A percentile compares a stretch with the other conserved stretches of the same genome.
Evolutionary conservation across 352 stramenopile genomes (phyloP).

Genomic region (Pythium rhizo-oryzae): DNA sequence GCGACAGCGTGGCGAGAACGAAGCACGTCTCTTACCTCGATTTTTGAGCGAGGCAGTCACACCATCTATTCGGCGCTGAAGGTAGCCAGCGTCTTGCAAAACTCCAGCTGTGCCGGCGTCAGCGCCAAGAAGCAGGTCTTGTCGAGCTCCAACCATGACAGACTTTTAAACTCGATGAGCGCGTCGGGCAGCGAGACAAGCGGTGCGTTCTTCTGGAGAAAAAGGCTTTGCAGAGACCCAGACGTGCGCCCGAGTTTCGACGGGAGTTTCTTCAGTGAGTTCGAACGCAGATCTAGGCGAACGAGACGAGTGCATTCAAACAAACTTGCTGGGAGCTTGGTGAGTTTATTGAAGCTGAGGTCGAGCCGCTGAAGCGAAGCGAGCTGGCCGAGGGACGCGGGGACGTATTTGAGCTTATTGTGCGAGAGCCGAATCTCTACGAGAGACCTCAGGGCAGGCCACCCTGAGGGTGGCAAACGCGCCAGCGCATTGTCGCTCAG

Average conservation of each 20-base stretch:
- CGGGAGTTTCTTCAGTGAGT: slow-evolving; percentile 39
- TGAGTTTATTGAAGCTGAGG: slow-evolving; percentile 48
- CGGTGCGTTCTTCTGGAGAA: slow-evolving; percentile 40
- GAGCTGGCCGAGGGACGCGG: slow-evolving; percentile 29
- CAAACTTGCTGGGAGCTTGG: slow-evolving; percentile 30
- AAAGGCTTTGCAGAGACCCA: slow-evolving; percentile 32
- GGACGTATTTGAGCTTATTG: slow-evolving; percentile 46
- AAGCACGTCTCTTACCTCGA: neutral
- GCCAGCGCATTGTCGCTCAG: slow-evolving; percentile 48
- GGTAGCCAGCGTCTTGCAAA: slow-evolving; percentile 36
- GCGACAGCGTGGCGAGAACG: slow-evolving; percentile 1
- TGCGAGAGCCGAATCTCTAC: slow-evolving; percentile 46
- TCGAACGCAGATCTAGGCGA: slow-evolving; percentile 40
- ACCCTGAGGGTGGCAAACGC: slow-evolving; percentile 34
- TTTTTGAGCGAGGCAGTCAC: slow-evolving; percentile 2
- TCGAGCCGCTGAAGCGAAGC: slow-evolving; percentile 42
- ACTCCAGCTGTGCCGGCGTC: slow-evolving; percentile 34
- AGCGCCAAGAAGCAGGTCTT: slow-evolving; percentile 56
- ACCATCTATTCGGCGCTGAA: slow-evolving; percentile 49
- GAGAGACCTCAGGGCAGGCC: slow-evolving; percentile 32
- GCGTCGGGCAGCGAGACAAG: slow-evolving; percentile 33
- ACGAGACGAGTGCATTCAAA: slow-evolving; percentile 27
- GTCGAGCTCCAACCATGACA: slow-evolving; percentile 49
- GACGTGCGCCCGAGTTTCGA: slow-evolving; percentile 32
- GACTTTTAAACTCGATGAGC: slow-evolving; percentile 28